Percentiles rank a stretch among this genome's conserved stretches.
Conservation (phyloP, 768 basidiomycete species). For the Sporobolomyces roseus region DNA sequence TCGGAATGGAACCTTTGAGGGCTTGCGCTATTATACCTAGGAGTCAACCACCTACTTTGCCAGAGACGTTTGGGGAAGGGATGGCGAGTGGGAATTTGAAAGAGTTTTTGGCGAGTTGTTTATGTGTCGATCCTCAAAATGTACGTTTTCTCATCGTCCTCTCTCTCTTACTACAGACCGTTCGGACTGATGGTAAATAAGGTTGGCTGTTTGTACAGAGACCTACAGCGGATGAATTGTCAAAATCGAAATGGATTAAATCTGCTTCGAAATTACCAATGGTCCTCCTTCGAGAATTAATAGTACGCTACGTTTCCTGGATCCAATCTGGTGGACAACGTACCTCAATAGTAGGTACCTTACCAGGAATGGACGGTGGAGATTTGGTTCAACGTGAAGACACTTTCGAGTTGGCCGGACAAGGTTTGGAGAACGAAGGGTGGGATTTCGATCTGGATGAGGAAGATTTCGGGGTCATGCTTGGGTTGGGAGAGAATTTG, state of each 20-base stretch:
- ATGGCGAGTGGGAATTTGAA: conserved; percentile 75
- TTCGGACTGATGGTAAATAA: neutral
- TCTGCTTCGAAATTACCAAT: conserved; percentile 63
- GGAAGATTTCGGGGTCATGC: conserved; percentile 10
- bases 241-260: conserved; percentile 82
- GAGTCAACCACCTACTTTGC: conserved; percentile 68
- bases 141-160: conserved; percentile 52
- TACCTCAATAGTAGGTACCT: conserved; percentile 67
- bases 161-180: neutral
- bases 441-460: conserved; percentile 43
- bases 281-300: conserved; percentile 70
- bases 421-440: conserved; percentile 43
- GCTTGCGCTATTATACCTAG: conserved; percentile 87
- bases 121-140: conserved; percentile 74
- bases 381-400: conserved; percentile 15
- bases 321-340: conserved; percentile 63
- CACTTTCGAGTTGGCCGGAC: conserved; percentile 36
- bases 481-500: neutral
- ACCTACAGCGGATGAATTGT: conserved; percentile 79
- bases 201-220: conserved; percentile 56
- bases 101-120: conserved; percentile 77
- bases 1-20: conserved; percentile 64
- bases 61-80: conserved; percentile 45
- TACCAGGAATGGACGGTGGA: conserved; percentile 44
- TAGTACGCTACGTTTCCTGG: conserved; percentile 73